Conservation (phyloP, 345 rosid genomes). For the Combretum micranthum region DNA sequence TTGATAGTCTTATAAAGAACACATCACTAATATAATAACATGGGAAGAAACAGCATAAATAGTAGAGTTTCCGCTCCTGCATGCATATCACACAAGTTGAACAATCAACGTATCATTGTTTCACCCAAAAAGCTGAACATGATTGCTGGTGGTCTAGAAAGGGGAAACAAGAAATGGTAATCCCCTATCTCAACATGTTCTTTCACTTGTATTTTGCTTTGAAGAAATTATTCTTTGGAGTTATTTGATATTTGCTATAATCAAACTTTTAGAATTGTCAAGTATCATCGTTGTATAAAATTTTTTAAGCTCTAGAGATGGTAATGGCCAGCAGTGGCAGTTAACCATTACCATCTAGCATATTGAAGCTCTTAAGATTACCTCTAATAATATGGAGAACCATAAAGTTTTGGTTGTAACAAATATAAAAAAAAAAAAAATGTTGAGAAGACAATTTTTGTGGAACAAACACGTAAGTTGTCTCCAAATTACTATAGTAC, state of each 20-base stretch:
- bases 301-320: too few species aligned
- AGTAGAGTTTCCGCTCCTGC: conserved; percentile 7
- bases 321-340: too few species aligned
- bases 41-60: conserved; percentile 10
- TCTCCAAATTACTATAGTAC: too few species aligned
- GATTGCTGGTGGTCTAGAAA: conserved; percentile 32
- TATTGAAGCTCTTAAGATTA: too few species aligned
- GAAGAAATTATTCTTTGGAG: not conserved
- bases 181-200: not conserved
- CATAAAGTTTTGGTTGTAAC: too few species aligned
- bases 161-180: conserved; percentile 32
- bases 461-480: too few species aligned
- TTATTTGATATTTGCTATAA: too few species aligned
- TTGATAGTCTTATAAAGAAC: not conserved
- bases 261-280: not conserved
- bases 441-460: too few species aligned
- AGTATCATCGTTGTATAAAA: too few species aligned
- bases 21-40: conserved; percentile 5
- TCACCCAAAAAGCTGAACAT: conserved; percentile 9
- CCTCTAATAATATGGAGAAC: too few species aligned
- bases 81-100: conserved; percentile 14
- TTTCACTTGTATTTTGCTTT: not conserved
- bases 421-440: too few species aligned
- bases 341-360: too few species aligned
- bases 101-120: conserved; percentile 26